phyloP scores from a whole-genome alignment of 1,284 basidiomycete genomes.

The Peniophora sp. region DNA sequence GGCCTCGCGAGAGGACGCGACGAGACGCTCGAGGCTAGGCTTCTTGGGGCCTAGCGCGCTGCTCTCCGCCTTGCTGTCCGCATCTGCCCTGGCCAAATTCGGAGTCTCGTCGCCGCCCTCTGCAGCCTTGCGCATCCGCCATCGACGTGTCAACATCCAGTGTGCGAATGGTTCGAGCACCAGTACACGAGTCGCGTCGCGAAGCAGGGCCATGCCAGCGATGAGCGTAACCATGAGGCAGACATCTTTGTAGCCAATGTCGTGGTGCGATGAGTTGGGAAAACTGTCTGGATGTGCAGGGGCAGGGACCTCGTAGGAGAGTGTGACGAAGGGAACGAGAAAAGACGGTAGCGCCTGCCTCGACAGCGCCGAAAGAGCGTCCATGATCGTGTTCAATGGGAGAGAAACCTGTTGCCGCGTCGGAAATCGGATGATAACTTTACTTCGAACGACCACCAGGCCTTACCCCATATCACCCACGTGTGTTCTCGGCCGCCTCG shows the following conservation, averaged over 20 bases:
- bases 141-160: conserved; percentile 60
- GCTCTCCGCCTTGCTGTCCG: conserved; percentile 17
- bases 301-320: conserved; percentile 61
- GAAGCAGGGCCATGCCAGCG: conserved; percentile 68
- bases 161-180: conserved; percentile 74
- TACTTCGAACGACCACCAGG: no score
- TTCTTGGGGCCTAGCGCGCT: conserved; percentile 14
- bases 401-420: no score
- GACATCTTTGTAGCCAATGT: conserved; percentile 61
- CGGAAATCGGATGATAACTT: no score
- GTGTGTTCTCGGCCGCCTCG: no score
- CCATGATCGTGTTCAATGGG: conserved; percentile 6
- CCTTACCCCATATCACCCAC: no score
- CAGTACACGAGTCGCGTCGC: conserved; percentile 67
- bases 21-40: conserved; percentile 3
- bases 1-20: conserved; percentile 28
- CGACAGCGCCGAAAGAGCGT: conserved; percentile 9
- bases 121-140: conserved; percentile 17
- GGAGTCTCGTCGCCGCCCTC: conserved; percentile 18
- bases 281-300: conserved; percentile 63
- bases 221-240: conserved; percentile 71
- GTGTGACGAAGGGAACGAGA: conserved; percentile 60
- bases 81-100: conserved; percentile 21
- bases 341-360: conserved; percentile 38
- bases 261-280: conserved; percentile 57